phyloP scores from a whole-genome alignment of 208 protist species.

The Balamuthia mandrillaris region DNA sequence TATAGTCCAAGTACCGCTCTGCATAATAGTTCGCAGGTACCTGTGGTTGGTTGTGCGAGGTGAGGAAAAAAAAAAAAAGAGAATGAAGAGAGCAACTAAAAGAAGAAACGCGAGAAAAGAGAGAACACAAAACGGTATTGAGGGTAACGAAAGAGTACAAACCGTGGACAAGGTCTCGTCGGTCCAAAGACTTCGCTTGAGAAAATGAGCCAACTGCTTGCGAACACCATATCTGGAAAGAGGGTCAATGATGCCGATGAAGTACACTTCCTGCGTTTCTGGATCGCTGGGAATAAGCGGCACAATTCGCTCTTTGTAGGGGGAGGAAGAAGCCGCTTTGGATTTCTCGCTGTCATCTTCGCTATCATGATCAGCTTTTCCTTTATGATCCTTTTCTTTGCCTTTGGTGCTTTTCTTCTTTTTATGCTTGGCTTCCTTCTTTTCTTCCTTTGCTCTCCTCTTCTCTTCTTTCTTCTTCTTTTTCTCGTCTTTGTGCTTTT shows the following conservation, averaged over 20 bases:
- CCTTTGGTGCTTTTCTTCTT: not conserved
- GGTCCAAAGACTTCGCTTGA: not conserved
- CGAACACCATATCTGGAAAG: not conserved
- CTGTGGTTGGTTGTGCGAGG: not conserved
- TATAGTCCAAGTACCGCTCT: not conserved
- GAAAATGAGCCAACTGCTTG: slow-evolving; percentile 15
- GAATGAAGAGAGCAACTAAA: not conserved
- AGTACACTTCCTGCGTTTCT: not conserved
- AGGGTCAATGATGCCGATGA: slow-evolving; percentile 18
- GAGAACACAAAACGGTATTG: too few species aligned
- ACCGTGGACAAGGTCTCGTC: slow-evolving; percentile 3
- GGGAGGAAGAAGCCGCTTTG: not conserved
- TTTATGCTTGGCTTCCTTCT: not conserved
- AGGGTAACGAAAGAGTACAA: too few species aligned
- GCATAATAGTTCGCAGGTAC: slow-evolving; percentile 7
- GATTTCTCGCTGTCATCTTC: not conserved
- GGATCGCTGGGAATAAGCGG: not conserved
- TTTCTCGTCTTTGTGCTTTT: too few species aligned
- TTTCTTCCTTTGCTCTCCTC: not conserved
- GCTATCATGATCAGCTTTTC: not conserved
- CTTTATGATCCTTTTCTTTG: too few species aligned
- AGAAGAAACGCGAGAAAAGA: too few species aligned
- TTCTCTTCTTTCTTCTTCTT: not conserved
- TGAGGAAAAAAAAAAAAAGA: not conserved
- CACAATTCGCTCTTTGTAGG: too few species aligned